Evolutionary conservation across 2,329 filamentous ascomycete genomes (phyloP), one percentile per base, ranked within the genome.

Genomic region (Bipolaris cookei): DNA sequence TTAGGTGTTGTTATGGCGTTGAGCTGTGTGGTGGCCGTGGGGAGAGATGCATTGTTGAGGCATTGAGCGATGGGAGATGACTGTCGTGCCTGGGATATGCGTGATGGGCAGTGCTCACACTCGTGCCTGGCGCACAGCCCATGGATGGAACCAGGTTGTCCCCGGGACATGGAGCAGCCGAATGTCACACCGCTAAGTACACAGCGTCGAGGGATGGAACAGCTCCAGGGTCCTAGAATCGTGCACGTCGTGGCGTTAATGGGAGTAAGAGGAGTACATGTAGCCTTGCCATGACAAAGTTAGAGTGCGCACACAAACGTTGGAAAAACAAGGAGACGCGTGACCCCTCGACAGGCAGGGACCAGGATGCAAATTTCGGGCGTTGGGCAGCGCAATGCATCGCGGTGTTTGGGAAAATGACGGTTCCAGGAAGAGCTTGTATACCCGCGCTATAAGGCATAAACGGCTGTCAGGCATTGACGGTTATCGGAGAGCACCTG

Each of bases 101-200:
- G 20, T 10, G 38, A 41, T 41, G 38, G 37, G 37, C 38, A 41
- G 38, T 41, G 13, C 20, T 21, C 6, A 18, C 44, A 28, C 25
- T 28, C 25, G 25, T 28, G 25, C 10, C 25, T 28, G 25, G 25
- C 25, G 25, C 25, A 28, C 25, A 28, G 25, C 25, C 25, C 8
- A 28, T 10, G 10, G 25, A 28, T 41, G 30, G 18, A 20, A 28
- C 43, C 34, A 50, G 41, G 51, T 32, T 46, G 14, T 14, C 34
- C 48, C 41, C 30, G 32, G 16, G 34, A 11, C 16, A 18, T n/a
- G 25, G 18, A 18, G 4, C 51, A 35, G 32, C 43, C 39, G 39
- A 18, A 20, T 16, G 20, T 32, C 44, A 59, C 41, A 44, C 34
- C 52, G 52, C 34, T 30, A 43, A 21, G 21, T 32, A 16, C 7